A percentile compares a stretch with the other conserved stretches of the same genome.
Conservation (phyloP, 1,284 basidiomycete species). For the Leccinum angustisporum region DNA sequence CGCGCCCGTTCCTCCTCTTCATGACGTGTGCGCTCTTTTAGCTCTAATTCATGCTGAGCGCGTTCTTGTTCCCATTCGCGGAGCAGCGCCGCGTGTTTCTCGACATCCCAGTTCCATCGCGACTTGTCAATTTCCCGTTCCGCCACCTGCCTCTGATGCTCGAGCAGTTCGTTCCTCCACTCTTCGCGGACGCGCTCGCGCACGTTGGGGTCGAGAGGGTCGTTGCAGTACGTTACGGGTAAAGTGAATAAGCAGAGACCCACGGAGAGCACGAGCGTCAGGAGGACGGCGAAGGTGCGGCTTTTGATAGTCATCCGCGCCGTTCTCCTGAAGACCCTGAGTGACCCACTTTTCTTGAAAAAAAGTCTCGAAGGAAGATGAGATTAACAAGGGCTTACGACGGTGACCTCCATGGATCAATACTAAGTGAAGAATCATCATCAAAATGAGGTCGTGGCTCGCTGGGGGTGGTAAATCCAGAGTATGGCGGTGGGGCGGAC, state of each 20-base stretch:
- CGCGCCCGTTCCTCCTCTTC: conserved; percentile 26
- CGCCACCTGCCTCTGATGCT: not conserved
- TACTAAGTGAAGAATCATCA: not conserved
- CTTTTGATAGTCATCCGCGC: not conserved
- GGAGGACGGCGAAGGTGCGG: conserved; percentile 2
- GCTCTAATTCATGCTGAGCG: conserved; percentile 9
- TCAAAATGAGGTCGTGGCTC: not conserved
- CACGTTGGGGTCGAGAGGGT: conserved; percentile 16
- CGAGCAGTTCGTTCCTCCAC: not conserved
- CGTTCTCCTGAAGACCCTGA: not conserved
- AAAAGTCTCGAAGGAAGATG: not conserved
- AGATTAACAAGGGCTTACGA: conserved; percentile 9
- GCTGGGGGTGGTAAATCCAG: not conserved
- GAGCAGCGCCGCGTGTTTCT: not conserved
- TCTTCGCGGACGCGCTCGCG: conserved; percentile 16
- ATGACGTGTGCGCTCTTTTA: conserved; percentile 4
- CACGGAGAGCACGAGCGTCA: conserved; percentile 8
- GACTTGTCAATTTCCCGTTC: not conserved
- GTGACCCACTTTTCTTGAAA: not conserved
- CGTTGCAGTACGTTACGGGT: conserved; percentile 23
- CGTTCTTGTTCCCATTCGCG: not conserved
- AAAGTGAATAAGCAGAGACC: conserved; percentile 12
- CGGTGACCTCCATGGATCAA: not conserved
- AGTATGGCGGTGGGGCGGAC: conserved; percentile 16
- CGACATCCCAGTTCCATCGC: not conserved